Evolutionary conservation across 345 rosid species (phyloP).

Genomic region (Lepidium didymum): DNA sequence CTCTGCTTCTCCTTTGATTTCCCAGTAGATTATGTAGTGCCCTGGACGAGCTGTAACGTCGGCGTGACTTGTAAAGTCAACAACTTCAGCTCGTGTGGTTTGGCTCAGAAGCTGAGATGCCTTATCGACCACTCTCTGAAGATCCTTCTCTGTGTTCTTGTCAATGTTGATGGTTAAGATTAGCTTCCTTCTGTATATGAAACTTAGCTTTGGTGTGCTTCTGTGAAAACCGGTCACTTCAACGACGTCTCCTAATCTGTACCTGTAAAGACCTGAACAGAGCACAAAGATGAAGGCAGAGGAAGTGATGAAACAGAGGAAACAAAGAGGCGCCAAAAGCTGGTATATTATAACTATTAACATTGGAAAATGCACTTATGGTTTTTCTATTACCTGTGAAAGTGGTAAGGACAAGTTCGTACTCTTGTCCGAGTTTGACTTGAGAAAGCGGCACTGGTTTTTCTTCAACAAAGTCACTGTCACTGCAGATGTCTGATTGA

Average conservation of each 20-base stretch:
- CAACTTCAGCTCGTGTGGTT: slow-evolving; percentile 47
- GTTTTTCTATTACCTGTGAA: slow-evolving; percentile 57
- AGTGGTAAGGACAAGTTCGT: slow-evolving; percentile 89
- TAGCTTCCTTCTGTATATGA: slow-evolving; percentile 81
- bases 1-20: slow-evolving; percentile 69
- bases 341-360: neutral
- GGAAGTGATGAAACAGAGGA: neutral
- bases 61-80: slow-evolving; percentile 90
- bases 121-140: slow-evolving; percentile 71
- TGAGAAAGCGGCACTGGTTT: slow-evolving; percentile 69
- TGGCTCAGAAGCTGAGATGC: slow-evolving; percentile 47
- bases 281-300: neutral
- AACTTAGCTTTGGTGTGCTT: slow-evolving; percentile 76
- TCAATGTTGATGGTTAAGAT: slow-evolving; percentile 76
- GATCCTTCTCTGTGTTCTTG: slow-evolving; percentile 93
- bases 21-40: slow-evolving; percentile 90
- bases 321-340: neutral
- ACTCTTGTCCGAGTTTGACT: slow-evolving; percentile 68
- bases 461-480: slow-evolving; percentile 58
- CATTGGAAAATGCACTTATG: neutral
- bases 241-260: slow-evolving; percentile 79
- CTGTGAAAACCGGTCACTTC: slow-evolving; percentile 79
- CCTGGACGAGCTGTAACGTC: slow-evolving; percentile 50
- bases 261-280: slow-evolving; percentile 70
- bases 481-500: slow-evolving; percentile 23